Evolutionary conservation across 495 filamentous ascomycete genomes (phyloP), one percentile per base, ranked within the genome.

Genomic region (Xanthoparmelia taractica): DNA sequence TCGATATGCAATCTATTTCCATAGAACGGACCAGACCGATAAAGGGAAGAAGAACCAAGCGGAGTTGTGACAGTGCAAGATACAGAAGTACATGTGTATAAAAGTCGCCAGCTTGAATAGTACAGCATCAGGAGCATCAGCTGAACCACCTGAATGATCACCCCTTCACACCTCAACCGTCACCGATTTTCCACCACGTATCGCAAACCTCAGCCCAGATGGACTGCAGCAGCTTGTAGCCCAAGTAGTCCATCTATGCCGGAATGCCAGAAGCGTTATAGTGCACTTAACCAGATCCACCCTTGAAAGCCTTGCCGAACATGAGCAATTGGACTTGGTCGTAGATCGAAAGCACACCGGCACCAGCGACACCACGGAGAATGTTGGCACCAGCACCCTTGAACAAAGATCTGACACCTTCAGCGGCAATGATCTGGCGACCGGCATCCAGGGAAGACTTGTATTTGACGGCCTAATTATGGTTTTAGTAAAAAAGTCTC

Each of bases 311-410:
- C 90, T 98, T 96, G 76, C 94, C 94, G 90, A 98, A 97, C 79
- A 98, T 82, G 76, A 98, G 78, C 74, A 98, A 84, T 87, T 98
- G 94, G 77, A 87, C 90, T 84, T 97, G 94, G 78, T 98, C 94
- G 80, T 98, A 98, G 90, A 98, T 96, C 75, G 94, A 98, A 75
- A 98, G 85, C 78, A 98, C 94, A 97, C 94, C 94, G 81, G 94
- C 94, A 91, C 94, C 94, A 75, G 94, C 94, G 73, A 98, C 94
- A 96, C 94, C 94, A 96, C 94, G 94, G 83, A 98, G 95, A 79
- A 98, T 98, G 87, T 98, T 98, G 82, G 94, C 94, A 90, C 95
- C 94, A 74, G 94, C 94, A 90, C 94, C 94, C 90, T 98, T 98
- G 91, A 98, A 98, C 79, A 98, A 92, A 71, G 94, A 98, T 79